A percentile compares a stretch with the other conserved stretches of the same genome.
phyloP scores from a whole-genome alignment of 2,329 filamentous ascomycete species.

The Emericellopsis cladophorae region DNA sequence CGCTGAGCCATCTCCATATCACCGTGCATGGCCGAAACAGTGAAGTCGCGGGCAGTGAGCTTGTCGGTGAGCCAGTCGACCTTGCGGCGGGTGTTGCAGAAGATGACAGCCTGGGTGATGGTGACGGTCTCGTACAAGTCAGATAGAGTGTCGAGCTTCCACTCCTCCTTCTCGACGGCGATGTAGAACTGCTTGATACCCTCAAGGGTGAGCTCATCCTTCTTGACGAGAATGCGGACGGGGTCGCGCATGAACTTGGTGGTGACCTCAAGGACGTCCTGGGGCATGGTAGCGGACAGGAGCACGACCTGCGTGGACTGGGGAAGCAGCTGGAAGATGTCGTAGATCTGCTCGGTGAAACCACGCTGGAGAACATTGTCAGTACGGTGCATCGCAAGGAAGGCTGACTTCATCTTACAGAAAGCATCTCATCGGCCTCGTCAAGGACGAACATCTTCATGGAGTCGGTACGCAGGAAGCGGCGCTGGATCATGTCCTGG shows the following conservation, averaged over 20 bases:
- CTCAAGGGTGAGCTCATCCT: slow-evolving; percentile 97
- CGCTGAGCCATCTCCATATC: slow-evolving; percentile 98
- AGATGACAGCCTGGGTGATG: slow-evolving; percentile 99
- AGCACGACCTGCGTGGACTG: slow-evolving; percentile 98
- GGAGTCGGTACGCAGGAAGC: slow-evolving; percentile 88
- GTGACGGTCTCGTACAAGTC: slow-evolving; percentile 99
- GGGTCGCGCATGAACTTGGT: slow-evolving; percentile 99
- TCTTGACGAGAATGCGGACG: slow-evolving; percentile 98
- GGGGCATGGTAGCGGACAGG: slow-evolving; percentile 95
- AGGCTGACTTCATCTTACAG: slow-evolving; percentile 35
- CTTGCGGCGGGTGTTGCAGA: slow-evolving; percentile 99
- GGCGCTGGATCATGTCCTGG: slow-evolving; percentile 98
- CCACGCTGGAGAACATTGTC: slow-evolving; percentile 53
- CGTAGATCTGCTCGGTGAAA: slow-evolving; percentile 99
- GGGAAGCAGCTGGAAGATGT: slow-evolving; percentile 97
- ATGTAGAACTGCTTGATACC: slow-evolving; percentile 99
- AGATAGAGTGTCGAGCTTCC: slow-evolving; percentile 98
- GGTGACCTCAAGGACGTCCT: slow-evolving; percentile 97
- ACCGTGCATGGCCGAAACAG: slow-evolving; percentile 98
- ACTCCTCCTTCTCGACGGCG: slow-evolving; percentile 99
- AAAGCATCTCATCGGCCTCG: slow-evolving; percentile 99
- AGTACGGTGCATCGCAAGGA: background rate
- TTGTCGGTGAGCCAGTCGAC: slow-evolving; percentile 99
- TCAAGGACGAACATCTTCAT: slow-evolving; percentile 99
- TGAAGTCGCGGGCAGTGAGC: slow-evolving; percentile 97